Evolutionary conservation across 129 eudicot genomes (phyloP).

Genomic region (Glebionis coronaria): DNA sequence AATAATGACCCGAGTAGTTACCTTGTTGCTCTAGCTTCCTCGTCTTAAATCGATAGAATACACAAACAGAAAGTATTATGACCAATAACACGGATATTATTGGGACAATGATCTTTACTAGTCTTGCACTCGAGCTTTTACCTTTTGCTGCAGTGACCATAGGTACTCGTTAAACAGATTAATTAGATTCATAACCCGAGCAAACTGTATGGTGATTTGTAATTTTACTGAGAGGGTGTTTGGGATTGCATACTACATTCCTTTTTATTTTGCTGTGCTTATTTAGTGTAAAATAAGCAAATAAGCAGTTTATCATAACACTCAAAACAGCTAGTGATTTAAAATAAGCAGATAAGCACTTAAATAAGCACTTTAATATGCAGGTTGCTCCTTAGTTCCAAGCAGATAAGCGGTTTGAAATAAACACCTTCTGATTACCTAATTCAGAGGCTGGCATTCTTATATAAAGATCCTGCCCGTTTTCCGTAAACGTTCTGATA

Average conservation of each 20-base stretch:
- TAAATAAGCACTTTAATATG: too few relatives aligned
- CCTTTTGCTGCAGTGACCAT: constrained; percentile 11
- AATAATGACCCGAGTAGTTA: constrained; percentile 8
- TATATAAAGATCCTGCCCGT: constrained; percentile 46
- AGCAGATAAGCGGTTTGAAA: too few relatives aligned
- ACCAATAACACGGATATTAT: constrained; percentile 19
- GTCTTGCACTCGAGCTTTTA: constrained; percentile 29
- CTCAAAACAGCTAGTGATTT: too few relatives aligned
- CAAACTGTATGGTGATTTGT: background rate
- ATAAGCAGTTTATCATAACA: too few relatives aligned
- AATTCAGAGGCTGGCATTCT: constrained; percentile 42
- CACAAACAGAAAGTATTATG: constrained; percentile 13
- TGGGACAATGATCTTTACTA: constrained; percentile 25
- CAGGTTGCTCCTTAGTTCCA: too few relatives aligned
- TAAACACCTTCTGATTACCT: constrained; percentile 6
- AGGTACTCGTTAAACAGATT: background rate
- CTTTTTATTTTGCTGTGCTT: too few relatives aligned
- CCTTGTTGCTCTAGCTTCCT: constrained; percentile 29
- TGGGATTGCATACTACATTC: too few relatives aligned
- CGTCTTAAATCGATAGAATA: constrained; percentile 22
- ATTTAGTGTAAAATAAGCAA: too few relatives aligned
- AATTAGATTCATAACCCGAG: constrained; percentile 4
- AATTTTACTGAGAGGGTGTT: background rate
- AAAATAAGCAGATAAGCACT: too few relatives aligned
- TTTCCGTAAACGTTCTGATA: constrained; percentile 22